Evolutionary conservation across 768 basidiomycete genomes (phyloP).

Genomic region (Tylopilus cervinicoccineus): DNA sequence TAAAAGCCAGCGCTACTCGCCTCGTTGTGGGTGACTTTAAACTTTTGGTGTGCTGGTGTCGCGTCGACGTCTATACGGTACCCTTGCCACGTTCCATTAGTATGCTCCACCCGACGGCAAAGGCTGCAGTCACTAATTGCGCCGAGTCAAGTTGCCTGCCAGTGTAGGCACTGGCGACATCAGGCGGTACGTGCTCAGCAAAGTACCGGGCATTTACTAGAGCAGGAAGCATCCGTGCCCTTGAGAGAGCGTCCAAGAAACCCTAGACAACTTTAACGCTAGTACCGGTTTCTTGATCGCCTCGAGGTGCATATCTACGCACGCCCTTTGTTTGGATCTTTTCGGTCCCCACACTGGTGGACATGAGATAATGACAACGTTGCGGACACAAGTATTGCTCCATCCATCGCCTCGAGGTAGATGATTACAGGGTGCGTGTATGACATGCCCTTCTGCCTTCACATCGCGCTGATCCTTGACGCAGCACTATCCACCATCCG

Average conservation of each 20-base stretch:
- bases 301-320: neutral
- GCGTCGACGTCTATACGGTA: too few relatives aligned
- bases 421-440: neutral
- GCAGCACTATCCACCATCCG: neutral
- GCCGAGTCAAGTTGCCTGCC: too few relatives aligned
- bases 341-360: too few relatives aligned
- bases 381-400: neutral
- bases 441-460: neutral
- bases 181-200: neutral
- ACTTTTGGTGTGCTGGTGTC: too few relatives aligned
- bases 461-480: neutral
- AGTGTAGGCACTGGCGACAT: too few relatives aligned
- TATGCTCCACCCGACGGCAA: too few relatives aligned
- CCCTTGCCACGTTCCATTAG: too few relatives aligned
- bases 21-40: slow-evolving; percentile 1
- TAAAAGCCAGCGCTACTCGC: neutral
- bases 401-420: slow-evolving; percentile 14
- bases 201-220: neutral
- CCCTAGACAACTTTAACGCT: too few relatives aligned
- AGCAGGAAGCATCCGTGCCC: neutral
- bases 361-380: neutral
- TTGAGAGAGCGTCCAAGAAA: neutral
- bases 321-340: too few relatives aligned
- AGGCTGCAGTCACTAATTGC: too few relatives aligned
- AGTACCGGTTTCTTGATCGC: slow-evolving; percentile 9